Base-by-base conservation (phyloP, 495 filamentous ascomycete species). In the Talaromyces ruber region DNA sequence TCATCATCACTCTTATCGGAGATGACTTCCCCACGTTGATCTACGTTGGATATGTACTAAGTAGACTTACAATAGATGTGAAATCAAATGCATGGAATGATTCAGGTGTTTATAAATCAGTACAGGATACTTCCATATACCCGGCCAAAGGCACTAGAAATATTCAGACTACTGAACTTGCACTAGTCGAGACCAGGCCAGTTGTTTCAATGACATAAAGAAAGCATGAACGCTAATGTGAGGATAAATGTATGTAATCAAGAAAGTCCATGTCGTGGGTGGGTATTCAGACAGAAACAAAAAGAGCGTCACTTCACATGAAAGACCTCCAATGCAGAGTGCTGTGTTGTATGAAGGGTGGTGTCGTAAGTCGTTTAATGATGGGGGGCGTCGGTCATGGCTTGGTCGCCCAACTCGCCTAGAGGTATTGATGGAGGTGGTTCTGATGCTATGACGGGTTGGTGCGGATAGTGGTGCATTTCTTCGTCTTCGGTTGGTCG, bases 361-460 rank as follows among this genome's bases (percentile, higher is more conserved):
- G 21, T 4, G 1, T 32, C 55, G 55, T 58, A 58, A 59, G 39
- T 21, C 39, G 12, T 28, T 43, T 59, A 22, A 43, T 59, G 6
- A 18, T 18, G 24, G 39, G 74, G 69, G 18, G 72, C 75, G 65
- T 80, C 77, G 52, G 66, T 60, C 77, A 80, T 80, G 26, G 65
- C 58, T 16, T 77, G 70, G 47, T 80, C 77, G 28, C 66, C 65
- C 37, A 75, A 75, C 58, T 61, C 69, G 53, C 57, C 65, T 3
- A 64, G 64, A 12, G 71, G 55, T 52, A 72, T 65, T 6, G 70
- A 62, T 8, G 74, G 70, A 9, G 74, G 68, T 11, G 76, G 73
- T 26, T 73, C 74, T 3, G 76, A 76, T 62, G 69, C 67, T 25
- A 32, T 32, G 53, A 32, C 55, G 7, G 32, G n/a, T 53, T 63